phyloP scores from a whole-genome alignment of 495 filamentous ascomycete species.

The Schizothecium vesticola region DNA sequence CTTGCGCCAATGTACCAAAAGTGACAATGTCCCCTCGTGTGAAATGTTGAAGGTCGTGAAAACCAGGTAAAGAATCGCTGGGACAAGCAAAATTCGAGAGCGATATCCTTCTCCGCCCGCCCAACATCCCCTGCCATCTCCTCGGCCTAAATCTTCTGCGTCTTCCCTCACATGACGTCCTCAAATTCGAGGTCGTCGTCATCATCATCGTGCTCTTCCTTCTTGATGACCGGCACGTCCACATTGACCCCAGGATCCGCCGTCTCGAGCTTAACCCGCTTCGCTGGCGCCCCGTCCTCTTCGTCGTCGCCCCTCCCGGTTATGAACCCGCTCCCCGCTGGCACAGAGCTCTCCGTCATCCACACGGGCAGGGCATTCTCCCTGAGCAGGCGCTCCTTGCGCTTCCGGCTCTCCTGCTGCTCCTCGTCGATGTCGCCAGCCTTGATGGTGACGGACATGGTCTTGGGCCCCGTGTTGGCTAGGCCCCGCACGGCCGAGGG shows the following conservation, averaged over 20 bases:
- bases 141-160: not conserved
- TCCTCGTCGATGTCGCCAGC: slow-evolving; percentile 70
- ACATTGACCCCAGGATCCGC: slow-evolving; percentile 38
- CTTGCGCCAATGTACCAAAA: not conserved
- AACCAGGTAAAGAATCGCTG: not conserved
- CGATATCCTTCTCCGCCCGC: not conserved
- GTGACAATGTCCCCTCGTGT: not conserved
- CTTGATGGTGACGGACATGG: slow-evolving; percentile 74
- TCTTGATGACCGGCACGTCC: slow-evolving; percentile 49
- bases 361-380: slow-evolving; percentile 86
- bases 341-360: slow-evolving; percentile 83
- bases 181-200: slow-evolving; percentile 62
- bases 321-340: slow-evolving; percentile 25
- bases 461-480: slow-evolving; percentile 58
- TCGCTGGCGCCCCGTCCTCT: slow-evolving; percentile 41
- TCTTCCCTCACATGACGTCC: slow-evolving; percentile 43
- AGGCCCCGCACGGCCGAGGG: slow-evolving; percentile 70
- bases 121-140: not conserved
- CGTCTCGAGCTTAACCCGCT: slow-evolving; percentile 51
- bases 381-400: slow-evolving; percentile 67
- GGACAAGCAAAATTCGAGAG: not conserved
- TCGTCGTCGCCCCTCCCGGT: slow-evolving; percentile 15
- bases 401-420: slow-evolving; percentile 61
- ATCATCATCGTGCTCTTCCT: slow-evolving; percentile 46
- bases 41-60: not conserved